Evolutionary conservation across 148 eudicot species (phyloP), one percentile per base, ranked within the genome.

Genomic region (Cornus florida): DNA sequence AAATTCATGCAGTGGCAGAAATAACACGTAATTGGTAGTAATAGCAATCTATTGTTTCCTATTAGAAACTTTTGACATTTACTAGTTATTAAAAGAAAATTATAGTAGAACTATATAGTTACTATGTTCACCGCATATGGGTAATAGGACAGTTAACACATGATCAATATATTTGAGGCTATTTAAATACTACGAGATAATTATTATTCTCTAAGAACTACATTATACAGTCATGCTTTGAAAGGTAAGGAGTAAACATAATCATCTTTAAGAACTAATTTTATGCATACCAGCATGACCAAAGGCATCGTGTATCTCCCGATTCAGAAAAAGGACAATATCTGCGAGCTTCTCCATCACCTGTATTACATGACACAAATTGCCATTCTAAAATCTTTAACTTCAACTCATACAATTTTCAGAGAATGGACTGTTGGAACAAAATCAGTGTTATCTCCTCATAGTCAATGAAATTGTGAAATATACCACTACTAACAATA

Each of bases 301-400:
- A 72, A 89, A 91, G 64, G 77, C 82, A 71, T 83, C 72, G 31
- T 77, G 83, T 72, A 89, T 87, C 83, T 85, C 90, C 84, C 76
- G 77, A 79, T 89, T 85, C 80, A 91, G 67, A 72, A 78, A 85
- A 43, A 86, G 83, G 59, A 88, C 91, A 66, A 86, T 76, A 76
- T 91, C 94, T 64, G 85, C 92, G 74, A 91, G 94, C 78, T 86
- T 89, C 85, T 80, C 92, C 91, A 91, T 87, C 60, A 91, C 87
- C 91, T 89, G 86, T 38, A 56, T 41, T 67, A 31, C 77, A 78
- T 33, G 57, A 72, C 53, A 24, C 10, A 23, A 41, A 43, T 70
- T 59, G 43, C 75, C 70, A 22, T 46, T 5, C 74, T 75, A 20
- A 71, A 80, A 70, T 48, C 73, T 57, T 19, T 57, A 3, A 57